phyloP scores from a whole-genome alignment of 192 early-diverging fungal genomes.

The Pilobolus umbonatus region DNA sequence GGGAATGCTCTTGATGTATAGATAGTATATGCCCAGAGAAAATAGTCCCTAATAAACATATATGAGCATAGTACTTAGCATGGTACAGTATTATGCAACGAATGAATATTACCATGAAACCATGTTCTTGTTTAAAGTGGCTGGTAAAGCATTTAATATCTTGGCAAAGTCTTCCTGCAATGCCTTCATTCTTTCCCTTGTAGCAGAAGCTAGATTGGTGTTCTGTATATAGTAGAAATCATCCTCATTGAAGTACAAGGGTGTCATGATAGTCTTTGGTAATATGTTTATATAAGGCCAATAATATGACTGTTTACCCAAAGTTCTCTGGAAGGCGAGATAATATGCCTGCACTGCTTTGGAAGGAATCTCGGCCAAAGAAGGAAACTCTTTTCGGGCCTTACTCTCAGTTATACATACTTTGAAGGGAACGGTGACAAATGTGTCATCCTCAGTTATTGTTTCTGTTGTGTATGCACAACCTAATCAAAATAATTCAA shows the following conservation, averaged over 20 bases:
- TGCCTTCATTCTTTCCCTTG: constrained; percentile 34
- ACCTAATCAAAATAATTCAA: constrained; percentile 4
- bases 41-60: constrained; percentile 40
- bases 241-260: constrained; percentile 43
- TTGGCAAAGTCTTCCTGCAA: constrained; percentile 33
- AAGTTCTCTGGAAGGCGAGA: constrained; percentile 43
- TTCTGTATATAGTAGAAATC: constrained; percentile 45
- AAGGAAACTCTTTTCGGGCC: constrained; percentile 31
- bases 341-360: constrained; percentile 48
- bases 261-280: constrained; percentile 48
- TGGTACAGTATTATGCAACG: neutral
- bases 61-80: neutral
- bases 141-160: constrained; percentile 27
- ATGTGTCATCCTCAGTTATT: constrained; percentile 39
- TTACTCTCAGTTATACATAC: constrained; percentile 45
- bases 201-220: constrained; percentile 49
- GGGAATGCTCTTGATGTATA: constrained; percentile 57
- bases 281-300: constrained; percentile 58
- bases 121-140: constrained; percentile 10
- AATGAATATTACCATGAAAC: constrained; percentile 33
- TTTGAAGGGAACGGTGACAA: constrained; percentile 48
- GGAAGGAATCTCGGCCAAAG: constrained; percentile 17
- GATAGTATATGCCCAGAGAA: constrained; percentile 55
- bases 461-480: constrained; percentile 42
- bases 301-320: constrained; percentile 45